These are phyloP conservation scores for Oenanthe javanica DNA, from an alignment of 140 eudicot species.

Conservation along the genomic window DNA sequence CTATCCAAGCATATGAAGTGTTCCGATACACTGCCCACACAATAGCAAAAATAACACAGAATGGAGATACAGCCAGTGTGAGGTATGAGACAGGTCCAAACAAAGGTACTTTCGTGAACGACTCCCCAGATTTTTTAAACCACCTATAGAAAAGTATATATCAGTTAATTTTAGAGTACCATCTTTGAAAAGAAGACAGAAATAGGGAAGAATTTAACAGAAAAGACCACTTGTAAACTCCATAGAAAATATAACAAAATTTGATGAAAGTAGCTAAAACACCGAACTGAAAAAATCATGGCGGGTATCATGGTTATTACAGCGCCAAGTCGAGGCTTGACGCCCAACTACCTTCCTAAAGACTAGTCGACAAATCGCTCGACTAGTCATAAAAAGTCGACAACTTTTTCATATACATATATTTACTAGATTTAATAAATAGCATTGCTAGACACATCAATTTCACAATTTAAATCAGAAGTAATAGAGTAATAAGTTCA, in stretches of 20 bases:
- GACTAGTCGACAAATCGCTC: too few species aligned
- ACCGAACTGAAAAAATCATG: not conserved
- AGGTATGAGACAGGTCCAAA: conserved; percentile 76
- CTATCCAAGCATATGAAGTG: conserved; percentile 69
- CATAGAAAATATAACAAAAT: not conserved
- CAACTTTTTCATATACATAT: too few species aligned
- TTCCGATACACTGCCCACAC: conserved; percentile 71
- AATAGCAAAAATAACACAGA: conserved; percentile 69
- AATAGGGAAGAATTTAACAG: too few species aligned
- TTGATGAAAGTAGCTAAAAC: not conserved
- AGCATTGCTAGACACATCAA: too few species aligned
- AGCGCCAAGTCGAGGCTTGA: too few species aligned
- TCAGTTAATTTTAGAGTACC: conserved; percentile 5
- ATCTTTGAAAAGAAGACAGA: too few species aligned
- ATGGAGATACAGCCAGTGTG: conserved; percentile 73
- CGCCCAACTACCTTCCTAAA: too few species aligned
- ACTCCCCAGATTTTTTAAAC: conserved; percentile 57
- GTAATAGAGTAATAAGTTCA: too few species aligned
- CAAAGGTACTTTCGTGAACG: conserved; percentile 58
- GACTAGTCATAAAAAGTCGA: too few species aligned
- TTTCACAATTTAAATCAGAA: too few species aligned
- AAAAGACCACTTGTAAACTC: not conserved
- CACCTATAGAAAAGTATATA: conserved; percentile 38
- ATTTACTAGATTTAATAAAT: too few species aligned
- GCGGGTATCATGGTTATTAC: too few species aligned